A percentile compares a stretch with the other conserved stretches of the same genome.
phyloP scores from a whole-genome alignment of 2,329 filamentous ascomycete genomes.

The Lecanoromycetidae sp. region DNA sequence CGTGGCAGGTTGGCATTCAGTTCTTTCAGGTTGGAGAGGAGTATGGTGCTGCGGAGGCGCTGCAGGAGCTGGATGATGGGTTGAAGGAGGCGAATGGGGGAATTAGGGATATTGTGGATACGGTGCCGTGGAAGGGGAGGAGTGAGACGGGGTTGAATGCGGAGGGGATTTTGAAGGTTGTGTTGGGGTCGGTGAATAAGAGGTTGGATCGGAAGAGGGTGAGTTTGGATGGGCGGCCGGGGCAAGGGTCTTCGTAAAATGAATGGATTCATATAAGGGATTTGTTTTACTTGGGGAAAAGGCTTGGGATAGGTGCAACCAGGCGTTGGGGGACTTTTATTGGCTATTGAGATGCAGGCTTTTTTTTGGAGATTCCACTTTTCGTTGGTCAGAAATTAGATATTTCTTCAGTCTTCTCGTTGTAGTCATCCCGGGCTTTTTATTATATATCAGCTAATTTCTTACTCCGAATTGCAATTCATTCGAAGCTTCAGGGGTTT shows the following conservation, averaged over 20 bases:
- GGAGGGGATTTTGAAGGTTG: constrained; percentile 66
- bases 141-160: constrained; percentile 46
- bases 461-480: too few relatives aligned
- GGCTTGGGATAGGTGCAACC: too few relatives aligned
- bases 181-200: constrained; percentile 36
- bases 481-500: too few relatives aligned
- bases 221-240: constrained; percentile 7
- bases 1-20: constrained; percentile 80
- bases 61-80: constrained; percentile 65
- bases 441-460: too few relatives aligned
- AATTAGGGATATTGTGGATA: constrained; percentile 83
- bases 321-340: too few relatives aligned
- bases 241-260: neutral
- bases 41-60: constrained; percentile 47
- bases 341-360: too few relatives aligned
- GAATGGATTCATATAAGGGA: too few relatives aligned
- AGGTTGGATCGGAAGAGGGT: constrained; percentile 15
- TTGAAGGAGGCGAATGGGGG: constrained; percentile 44
- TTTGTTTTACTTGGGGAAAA: neutral
- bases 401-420: too few relatives aligned
- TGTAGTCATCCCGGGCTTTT: too few relatives aligned
- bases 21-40: constrained; percentile 91
- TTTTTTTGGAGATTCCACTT: too few relatives aligned
- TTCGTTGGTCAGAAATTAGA: too few relatives aligned
- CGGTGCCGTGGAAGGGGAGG: constrained; percentile 57